A percentile compares a stretch with the other conserved stretches of the same genome.
These are phyloP conservation scores for Haplosporangium gracile DNA, from an alignment of 192 early-diverging fungal genomes.

Conservation along the genomic window DNA sequence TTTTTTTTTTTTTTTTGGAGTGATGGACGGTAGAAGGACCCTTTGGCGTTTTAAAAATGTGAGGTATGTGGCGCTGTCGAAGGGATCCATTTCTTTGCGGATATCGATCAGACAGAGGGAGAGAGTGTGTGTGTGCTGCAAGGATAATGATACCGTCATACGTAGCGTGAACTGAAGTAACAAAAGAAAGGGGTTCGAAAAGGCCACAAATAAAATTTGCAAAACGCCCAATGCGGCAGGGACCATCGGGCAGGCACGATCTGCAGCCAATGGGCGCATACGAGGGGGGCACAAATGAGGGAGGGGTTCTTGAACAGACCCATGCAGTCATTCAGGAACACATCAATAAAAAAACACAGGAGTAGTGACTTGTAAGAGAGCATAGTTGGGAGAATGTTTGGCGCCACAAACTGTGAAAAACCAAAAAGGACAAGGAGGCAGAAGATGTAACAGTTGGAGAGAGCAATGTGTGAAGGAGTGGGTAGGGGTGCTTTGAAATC, in stretches of 20 bases:
- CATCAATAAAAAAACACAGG: neutral
- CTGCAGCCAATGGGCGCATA: neutral
- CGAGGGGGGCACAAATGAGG: neutral
- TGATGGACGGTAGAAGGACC: neutral
- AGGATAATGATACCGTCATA: neutral
- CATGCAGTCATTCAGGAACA: neutral
- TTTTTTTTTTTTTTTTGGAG: neutral
- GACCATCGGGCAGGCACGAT: neutral
- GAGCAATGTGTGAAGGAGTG: neutral
- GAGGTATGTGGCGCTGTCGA: neutral
- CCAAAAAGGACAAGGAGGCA: neutral
- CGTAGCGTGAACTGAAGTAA: neutral
- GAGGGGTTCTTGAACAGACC: neutral
- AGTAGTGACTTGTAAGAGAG: neutral
- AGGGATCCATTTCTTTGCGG: neutral
- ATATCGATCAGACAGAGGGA: too few species aligned
- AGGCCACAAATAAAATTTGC: neutral
- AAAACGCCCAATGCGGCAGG: neutral
- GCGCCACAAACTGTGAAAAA: neutral
- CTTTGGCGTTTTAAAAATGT: neutral
- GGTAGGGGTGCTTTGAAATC: neutral
- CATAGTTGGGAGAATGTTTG: neutral
- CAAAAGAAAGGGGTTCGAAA: neutral
- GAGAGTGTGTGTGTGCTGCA: neutral
- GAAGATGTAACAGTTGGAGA: neutral